These are phyloP conservation scores for Fomitiporia mediterranea DNA, from an alignment of 1,284 basidiomycete genomes.

Conservation along the genomic window DNA sequence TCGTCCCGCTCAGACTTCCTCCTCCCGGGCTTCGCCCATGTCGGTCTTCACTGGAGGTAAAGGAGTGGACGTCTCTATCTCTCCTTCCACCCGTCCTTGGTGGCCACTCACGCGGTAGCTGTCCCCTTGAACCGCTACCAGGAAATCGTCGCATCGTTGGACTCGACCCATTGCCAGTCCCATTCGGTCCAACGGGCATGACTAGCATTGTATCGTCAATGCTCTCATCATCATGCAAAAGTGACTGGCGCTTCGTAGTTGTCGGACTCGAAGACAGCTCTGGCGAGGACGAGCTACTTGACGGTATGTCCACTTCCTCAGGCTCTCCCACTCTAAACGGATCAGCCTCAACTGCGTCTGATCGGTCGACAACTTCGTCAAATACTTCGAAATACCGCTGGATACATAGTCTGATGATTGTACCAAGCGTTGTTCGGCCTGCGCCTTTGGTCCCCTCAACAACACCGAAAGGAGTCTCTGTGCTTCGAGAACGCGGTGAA, in stretches of 20 bases:
- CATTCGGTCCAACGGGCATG: constrained; percentile 59
- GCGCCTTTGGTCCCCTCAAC: constrained; percentile 31
- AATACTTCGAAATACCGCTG: constrained; percentile 82
- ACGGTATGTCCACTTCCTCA: constrained; percentile 5
- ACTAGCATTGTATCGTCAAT: constrained; percentile 71
- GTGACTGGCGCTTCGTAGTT: constrained; percentile 20
- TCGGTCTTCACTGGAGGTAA: constrained; percentile 21
- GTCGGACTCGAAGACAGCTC: constrained; percentile 30
- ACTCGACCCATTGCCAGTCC: constrained; percentile 13
- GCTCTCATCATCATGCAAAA: constrained; percentile 50
- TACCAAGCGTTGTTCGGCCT: constrained; percentile 60
- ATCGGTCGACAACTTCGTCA: constrained; percentile 67
- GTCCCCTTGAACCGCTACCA: constrained; percentile 19
- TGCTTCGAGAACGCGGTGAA: constrained; percentile 18
- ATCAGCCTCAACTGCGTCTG: constrained; percentile 47
- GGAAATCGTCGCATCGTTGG: constrained; percentile 6
- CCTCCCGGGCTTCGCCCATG: constrained; percentile 19
- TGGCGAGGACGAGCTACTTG: constrained; percentile 13
- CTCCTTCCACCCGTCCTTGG: constrained; percentile 38
- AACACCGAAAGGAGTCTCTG: constrained; percentile 24
- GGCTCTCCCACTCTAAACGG: constrained; percentile 9
- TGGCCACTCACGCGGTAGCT: constrained; percentile 26
- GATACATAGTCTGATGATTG: constrained; percentile 72
- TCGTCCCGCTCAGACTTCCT: constrained; percentile 50
- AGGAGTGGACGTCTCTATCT: constrained; percentile 24